phyloP scores from a whole-genome alignment of 495 filamentous ascomycete genomes.

The Aspergillus steynii region DNA sequence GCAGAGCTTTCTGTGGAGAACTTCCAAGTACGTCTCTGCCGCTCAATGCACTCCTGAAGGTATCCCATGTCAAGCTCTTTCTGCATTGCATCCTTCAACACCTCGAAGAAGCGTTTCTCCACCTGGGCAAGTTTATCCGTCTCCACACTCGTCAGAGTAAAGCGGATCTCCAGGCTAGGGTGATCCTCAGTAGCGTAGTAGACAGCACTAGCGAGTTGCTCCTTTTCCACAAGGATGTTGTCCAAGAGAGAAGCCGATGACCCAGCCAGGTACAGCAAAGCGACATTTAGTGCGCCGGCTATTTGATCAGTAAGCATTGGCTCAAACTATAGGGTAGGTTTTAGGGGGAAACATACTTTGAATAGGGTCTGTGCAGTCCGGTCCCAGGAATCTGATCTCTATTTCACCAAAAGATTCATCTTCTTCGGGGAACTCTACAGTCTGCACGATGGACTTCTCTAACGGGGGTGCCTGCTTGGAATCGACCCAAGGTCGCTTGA shows the following conservation, averaged over 20 bases:
- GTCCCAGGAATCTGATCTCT: conserved; percentile 80
- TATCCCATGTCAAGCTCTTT: conserved; percentile 87
- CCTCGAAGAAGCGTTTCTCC: conserved; percentile 79
- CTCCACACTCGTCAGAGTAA: conserved; percentile 79
- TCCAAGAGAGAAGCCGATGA: conserved; percentile 92
- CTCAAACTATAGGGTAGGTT: background rate
- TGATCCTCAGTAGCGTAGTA: conserved; percentile 72
- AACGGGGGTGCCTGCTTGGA: conserved; percentile 74
- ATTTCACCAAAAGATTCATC: conserved; percentile 92
- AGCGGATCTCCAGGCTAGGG: conserved; percentile 79
- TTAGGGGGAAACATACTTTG: conserved; percentile 40
- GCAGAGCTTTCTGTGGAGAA: conserved; percentile 75
- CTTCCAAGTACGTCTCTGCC: conserved; percentile 75
- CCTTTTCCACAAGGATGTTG: conserved; percentile 89
- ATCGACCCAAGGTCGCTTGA: conserved; percentile 88
- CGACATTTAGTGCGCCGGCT: conserved; percentile 69
- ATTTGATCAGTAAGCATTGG: conserved; percentile 22
- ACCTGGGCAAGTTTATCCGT: conserved; percentile 82
- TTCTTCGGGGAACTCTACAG: conserved; percentile 91
- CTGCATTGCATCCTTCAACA: conserved; percentile 74
- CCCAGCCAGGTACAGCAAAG: conserved; percentile 82
- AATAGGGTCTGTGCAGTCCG: conserved; percentile 65
- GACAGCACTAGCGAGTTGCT: conserved; percentile 84
- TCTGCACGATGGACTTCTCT: conserved; percentile 66
- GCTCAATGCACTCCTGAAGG: conserved; percentile 77